Conservation (phyloP, 106 monocot species). For the Narthecium ossifragum region DNA sequence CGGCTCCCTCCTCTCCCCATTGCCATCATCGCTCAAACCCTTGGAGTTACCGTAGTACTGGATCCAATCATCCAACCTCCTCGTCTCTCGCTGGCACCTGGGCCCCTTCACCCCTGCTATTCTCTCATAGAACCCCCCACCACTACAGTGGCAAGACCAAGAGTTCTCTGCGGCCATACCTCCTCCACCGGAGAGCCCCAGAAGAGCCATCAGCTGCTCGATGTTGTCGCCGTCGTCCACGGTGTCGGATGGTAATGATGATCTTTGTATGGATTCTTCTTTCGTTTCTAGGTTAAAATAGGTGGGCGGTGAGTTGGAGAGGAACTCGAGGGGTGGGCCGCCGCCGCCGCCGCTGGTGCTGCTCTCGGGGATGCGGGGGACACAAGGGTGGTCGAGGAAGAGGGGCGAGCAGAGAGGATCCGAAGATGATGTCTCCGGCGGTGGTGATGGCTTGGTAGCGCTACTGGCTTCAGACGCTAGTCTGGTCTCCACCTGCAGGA, state of each 20-base stretch:
- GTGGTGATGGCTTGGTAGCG: background rate
- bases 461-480: conserved; percentile 21
- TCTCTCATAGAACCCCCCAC: conserved; percentile 25
- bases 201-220: conserved; percentile 25
- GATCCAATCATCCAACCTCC: conserved; percentile 47
- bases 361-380: background rate
- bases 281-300: too few species aligned
- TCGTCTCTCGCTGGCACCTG: conserved; percentile 29
- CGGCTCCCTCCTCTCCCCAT: conserved; percentile 26
- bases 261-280: too few species aligned
- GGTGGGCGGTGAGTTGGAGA: conserved; percentile 3
- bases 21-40: too few species aligned
- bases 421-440: background rate
- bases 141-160: conserved; percentile 17
- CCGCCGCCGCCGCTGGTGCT: conserved; percentile 6
- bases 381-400: conserved; percentile 2
- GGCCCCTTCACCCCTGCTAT: conserved; percentile 27
- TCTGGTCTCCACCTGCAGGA: conserved; percentile 11
- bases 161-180: background rate
- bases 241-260: background rate
- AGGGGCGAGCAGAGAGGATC: background rate
- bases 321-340: conserved; percentile 24
- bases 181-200: conserved; percentile 15
- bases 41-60: conserved; percentile 11
- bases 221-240: conserved; percentile 14